Evolutionary conservation across 2,329 filamentous ascomycete species (phyloP), one percentile per base, ranked within the genome.

Genomic region (Nannizziopsis arthrosporioides): DNA sequence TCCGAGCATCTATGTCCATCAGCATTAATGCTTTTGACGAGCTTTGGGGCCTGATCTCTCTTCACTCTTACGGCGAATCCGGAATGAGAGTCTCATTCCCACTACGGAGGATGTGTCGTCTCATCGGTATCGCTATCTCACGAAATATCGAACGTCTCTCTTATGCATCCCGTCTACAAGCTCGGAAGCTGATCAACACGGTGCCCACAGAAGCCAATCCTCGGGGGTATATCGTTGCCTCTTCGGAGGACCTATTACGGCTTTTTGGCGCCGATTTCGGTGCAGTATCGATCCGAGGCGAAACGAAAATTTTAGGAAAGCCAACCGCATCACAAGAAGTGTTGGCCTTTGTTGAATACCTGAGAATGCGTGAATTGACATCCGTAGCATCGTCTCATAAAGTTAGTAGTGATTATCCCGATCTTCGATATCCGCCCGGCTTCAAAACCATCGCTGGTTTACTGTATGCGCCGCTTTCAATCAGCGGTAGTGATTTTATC

Each of bases 1-100:
- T 46, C 19, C 44, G 44, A 7, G 22, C 44, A 18, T 46, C 44
- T 19, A 46, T 46, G 44, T 46, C 44, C 9, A 46, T 46, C n/a
- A 46, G 44, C 12, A 32, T 46, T 18, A 17, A 18, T 38, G 17
- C 44, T 12, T 46, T 46, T 35, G 32, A 40, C 19, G 36, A 46
- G 19, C 36, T 46, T 32, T 46, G 44, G 44, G 44, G 44, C 11
- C 31, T 46, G 12, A 39, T 46, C 11, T 46, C 44, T 2, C 39
- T 35, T 22, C 35, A 46, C 22, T 30, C 44, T 14, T 46, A 46
- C 17, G 44, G 44, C 4, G 27, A 30, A n/a, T 15, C 35, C 9
- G 44, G 44, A 4, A 46, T 46, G 44, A 46, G 44, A 32, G 44
- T 46, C 17, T 15, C 44, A 5, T 46, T 46, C 32, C 44, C 44